Percentiles rank a stretch among this genome's conserved stretches.
phyloP scores from a whole-genome alignment of 306 rosid species.

The Medicago truncatula region DNA sequence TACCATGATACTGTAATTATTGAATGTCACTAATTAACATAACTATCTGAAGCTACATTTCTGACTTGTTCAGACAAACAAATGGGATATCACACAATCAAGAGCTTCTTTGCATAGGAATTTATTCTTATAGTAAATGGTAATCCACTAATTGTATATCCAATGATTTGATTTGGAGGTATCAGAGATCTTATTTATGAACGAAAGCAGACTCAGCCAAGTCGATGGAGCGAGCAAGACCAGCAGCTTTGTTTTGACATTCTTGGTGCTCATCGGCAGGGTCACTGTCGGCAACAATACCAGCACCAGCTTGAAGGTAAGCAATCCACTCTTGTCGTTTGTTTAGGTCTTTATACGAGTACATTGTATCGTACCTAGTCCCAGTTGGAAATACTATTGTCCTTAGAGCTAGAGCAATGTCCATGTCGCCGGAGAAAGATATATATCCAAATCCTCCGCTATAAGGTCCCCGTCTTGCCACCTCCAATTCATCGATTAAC shows the following conservation, averaged over 20 bases:
- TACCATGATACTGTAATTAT: not conserved
- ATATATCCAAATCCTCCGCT: slow-evolving; percentile 82
- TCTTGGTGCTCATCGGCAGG: slow-evolving; percentile 79
- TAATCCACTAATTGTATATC: not conserved
- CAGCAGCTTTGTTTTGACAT: slow-evolving; percentile 95
- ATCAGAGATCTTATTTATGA: slow-evolving; percentile 34
- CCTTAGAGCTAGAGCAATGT: slow-evolving; percentile 80
- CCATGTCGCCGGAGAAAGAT: slow-evolving; percentile 74
- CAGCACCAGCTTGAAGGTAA: slow-evolving; percentile 89
- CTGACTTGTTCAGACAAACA: slow-evolving; percentile 5
- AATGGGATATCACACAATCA: not conserved
- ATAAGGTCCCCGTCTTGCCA: slow-evolving; percentile 73
- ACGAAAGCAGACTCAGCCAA: slow-evolving; percentile 81
- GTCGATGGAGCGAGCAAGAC: slow-evolving; percentile 83
- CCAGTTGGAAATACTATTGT: slow-evolving; percentile 74
- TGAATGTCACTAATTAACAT: not conserved
- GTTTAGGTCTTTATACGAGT: slow-evolving; percentile 61
- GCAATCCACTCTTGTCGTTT: slow-evolving; percentile 77
- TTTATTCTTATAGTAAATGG: not conserved
- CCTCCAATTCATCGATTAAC: slow-evolving; percentile 75
- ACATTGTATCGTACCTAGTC: slow-evolving; percentile 69
- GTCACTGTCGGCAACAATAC: slow-evolving; percentile 81
- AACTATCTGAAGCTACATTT: slow-evolving; percentile 1
- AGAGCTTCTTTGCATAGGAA: slow-evolving; percentile 6
- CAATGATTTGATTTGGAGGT: not conserved